These are phyloP conservation scores for Neurospora sp. DNA, from an alignment of 2,329 filamentous ascomycete species.

Conservation along the genomic window DNA sequence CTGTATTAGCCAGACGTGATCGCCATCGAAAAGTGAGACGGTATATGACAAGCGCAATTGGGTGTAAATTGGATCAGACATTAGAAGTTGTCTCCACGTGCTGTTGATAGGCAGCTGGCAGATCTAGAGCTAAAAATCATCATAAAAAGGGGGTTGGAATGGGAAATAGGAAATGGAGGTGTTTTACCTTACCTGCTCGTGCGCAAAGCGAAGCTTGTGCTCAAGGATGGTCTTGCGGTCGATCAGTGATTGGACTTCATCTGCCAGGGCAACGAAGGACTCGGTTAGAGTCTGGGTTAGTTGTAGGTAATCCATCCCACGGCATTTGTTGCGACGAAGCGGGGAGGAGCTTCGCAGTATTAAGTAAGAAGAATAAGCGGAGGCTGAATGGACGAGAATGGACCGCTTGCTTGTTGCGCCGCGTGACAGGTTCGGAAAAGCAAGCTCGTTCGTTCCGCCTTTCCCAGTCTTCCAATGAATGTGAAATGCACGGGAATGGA, in stretches of 20 bases:
- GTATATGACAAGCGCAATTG: constrained; percentile 1
- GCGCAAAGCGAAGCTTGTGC: constrained; percentile 57
- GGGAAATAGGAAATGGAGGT: constrained; percentile 6
- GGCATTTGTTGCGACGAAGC: constrained; percentile 4
- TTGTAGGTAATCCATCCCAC: constrained; percentile 33
- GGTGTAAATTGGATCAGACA: constrained; percentile 10
- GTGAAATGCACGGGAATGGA: background rate
- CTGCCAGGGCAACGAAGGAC: constrained; percentile 55
- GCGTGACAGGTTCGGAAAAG: background rate
- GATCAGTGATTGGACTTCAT: constrained; percentile 53
- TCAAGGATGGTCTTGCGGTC: constrained; percentile 57
- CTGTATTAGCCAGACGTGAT: constrained; percentile 10
- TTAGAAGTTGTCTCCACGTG: constrained; percentile 15
- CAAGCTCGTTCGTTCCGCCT: constrained; percentile 1
- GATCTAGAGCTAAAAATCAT: constrained; percentile 75
- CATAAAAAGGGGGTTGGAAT: constrained; percentile 11
- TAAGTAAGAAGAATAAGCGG: constrained; percentile 12
- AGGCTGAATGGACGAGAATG: constrained; percentile 1
- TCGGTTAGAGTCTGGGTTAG: constrained; percentile 50
- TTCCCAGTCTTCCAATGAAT: background rate
- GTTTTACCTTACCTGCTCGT: constrained; percentile 46
- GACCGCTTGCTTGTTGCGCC: background rate
- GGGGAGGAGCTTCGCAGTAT: constrained; percentile 7
- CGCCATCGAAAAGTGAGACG: background rate
- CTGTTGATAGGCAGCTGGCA: constrained; percentile 39